A percentile compares a stretch with the other conserved stretches of the same genome.
phyloP scores from a whole-genome alignment of 805 yeast species.

The Blastobotrys mokoenaii region DNA sequence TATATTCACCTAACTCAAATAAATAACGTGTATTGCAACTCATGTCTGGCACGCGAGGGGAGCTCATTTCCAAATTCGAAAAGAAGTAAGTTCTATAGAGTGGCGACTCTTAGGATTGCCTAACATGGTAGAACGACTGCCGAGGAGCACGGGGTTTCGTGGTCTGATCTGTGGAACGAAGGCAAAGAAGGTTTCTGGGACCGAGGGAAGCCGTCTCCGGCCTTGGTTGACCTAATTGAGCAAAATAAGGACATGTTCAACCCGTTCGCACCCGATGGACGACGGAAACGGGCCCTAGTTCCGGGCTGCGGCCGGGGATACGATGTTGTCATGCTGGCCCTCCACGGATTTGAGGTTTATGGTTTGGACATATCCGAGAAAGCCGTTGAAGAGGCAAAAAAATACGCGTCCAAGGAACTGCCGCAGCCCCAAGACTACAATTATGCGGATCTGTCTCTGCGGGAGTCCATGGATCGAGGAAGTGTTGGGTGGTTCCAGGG shows the following conservation, averaged over 20 bases:
- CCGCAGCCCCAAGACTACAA: neutral
- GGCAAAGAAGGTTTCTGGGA: conserved; percentile 1
- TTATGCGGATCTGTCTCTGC: neutral
- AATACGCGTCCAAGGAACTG: neutral
- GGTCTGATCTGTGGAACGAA: conserved; percentile 1
- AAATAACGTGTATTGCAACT: too few species aligned
- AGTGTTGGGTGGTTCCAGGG: neutral
- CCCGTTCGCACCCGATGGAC: neutral
- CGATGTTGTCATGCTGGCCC: conserved; percentile 4
- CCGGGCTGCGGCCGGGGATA: conserved; percentile 5
- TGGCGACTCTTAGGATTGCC: too few species aligned
- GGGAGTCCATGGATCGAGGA: neutral
- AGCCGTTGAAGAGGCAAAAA: conserved; percentile 2
- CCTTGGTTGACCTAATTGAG: conserved; percentile 1
- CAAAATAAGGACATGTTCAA: neutral
- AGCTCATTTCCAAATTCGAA: neutral
- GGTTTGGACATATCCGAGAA: conserved; percentile 1
- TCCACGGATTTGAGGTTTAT: conserved; percentile 3
- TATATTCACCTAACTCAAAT: too few species aligned
- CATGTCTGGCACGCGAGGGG: too few species aligned
- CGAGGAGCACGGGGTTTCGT: neutral
- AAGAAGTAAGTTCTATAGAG: too few species aligned
- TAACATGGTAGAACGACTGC: neutral
- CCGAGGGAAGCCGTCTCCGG: conserved; percentile 2
- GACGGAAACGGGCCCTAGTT: neutral